Conservation (phyloP, 805 yeast genomes). For the Lipomyces japonicus region DNA sequence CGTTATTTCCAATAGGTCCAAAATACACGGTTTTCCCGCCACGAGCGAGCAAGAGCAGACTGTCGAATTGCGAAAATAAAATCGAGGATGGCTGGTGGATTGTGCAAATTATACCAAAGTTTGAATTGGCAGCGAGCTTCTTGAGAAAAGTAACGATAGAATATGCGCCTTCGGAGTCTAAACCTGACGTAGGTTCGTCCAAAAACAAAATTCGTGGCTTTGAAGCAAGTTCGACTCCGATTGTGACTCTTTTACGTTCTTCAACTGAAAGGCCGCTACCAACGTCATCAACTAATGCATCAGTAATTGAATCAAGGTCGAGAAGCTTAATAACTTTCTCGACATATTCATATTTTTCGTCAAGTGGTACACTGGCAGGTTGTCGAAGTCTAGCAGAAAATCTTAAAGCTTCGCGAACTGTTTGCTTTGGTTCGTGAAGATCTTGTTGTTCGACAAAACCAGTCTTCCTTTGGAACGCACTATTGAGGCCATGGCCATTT, state of each 20-base stretch:
- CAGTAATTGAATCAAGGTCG: conserved; percentile 62
- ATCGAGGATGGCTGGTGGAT: conserved; percentile 86
- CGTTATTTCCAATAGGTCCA: conserved; percentile 66
- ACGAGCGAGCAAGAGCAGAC: conserved; percentile 61
- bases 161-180: conserved; percentile 68
- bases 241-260: conserved; percentile 58
- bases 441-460: conserved; percentile 79
- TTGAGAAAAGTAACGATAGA: conserved; percentile 59
- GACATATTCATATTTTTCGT: conserved; percentile 62
- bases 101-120: conserved; percentile 67
- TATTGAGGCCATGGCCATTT: conserved; percentile 57
- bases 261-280: conserved; percentile 68
- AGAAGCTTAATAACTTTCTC: conserved; percentile 60
- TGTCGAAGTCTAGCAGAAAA: conserved; percentile 69
- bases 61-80: conserved; percentile 71
- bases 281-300: conserved; percentile 69
- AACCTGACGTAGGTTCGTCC: conserved; percentile 68
- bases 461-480: conserved; percentile 61
- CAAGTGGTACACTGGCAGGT: conserved; percentile 48
- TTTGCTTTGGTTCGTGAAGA: conserved; percentile 59
- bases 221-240: conserved; percentile 65
- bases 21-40: conserved; percentile 76
- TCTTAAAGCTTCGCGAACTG: conserved; percentile 67
- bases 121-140: conserved; percentile 51
- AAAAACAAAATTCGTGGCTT: conserved; percentile 59